Percentiles rank a stretch among this genome's conserved stretches.
phyloP scores from a whole-genome alignment of 495 filamentous ascomycete genomes.

The Coniosporium apollinis region DNA sequence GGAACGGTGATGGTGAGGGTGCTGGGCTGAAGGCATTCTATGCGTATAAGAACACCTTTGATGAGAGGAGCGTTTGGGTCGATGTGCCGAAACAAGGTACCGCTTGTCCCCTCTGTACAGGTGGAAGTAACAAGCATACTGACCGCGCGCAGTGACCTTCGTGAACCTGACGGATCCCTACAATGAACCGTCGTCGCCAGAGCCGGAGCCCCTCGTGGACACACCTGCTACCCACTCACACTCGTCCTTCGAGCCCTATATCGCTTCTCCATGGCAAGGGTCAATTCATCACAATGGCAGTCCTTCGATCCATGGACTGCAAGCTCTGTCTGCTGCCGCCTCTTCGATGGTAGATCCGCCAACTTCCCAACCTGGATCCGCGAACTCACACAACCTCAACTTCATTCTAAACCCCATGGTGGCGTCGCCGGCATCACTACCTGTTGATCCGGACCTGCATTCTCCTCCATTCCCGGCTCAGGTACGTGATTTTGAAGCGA shows the following conservation, averaged over 20 bases:
- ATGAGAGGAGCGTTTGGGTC: constrained; percentile 43
- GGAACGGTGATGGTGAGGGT: constrained; percentile 21
- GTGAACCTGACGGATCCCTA: constrained; percentile 47
- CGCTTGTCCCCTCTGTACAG: background rate
- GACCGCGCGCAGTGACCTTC: constrained; percentile 35
- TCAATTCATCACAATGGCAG: constrained; percentile 9
- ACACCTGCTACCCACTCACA: constrained; percentile 8
- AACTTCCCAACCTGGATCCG: constrained; percentile 24
- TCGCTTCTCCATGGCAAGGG: constrained; percentile 2
- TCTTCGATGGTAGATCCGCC: constrained; percentile 23
- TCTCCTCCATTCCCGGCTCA: too few relatives aligned
- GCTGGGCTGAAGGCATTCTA: constrained; percentile 45
- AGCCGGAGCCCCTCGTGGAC: constrained; percentile 23
- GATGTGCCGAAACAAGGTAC: constrained; percentile 42
- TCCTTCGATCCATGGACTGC: constrained; percentile 34
- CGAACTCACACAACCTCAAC: constrained; percentile 35
- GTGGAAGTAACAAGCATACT: background rate
- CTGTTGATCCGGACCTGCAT: constrained; percentile 24
- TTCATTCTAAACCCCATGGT: constrained; percentile 41
- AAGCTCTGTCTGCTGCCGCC: constrained; percentile 40
- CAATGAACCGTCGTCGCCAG: constrained; percentile 28
- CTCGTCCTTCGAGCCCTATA: constrained; percentile 8
- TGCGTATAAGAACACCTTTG: constrained; percentile 52
- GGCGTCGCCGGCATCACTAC: constrained; percentile 25
- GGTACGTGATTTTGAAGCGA: too few relatives aligned